These are phyloP conservation scores for Rosa chinensis DNA, from an alignment of 306 rosid genomes.

Conservation along the genomic window DNA sequence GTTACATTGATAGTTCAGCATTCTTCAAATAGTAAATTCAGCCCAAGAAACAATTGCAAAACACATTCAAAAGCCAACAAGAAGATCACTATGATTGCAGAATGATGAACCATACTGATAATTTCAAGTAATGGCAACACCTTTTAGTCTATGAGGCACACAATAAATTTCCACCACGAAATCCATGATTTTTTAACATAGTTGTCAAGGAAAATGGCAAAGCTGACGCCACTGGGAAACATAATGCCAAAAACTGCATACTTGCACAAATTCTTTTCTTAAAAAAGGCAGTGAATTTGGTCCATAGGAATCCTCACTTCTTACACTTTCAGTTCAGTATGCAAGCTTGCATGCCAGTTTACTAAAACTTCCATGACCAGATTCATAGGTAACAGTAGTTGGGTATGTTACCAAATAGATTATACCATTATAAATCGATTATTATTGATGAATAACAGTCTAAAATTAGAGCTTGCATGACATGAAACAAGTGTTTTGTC, in stretches of 20 bases:
- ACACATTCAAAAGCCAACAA: conserved; percentile 20
- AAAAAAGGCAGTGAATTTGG: too few relatives aligned
- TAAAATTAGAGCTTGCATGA: background rate
- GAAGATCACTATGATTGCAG: background rate
- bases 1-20: background rate
- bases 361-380: background rate
- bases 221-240: too few relatives aligned
- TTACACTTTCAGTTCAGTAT: background rate
- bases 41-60: background rate
- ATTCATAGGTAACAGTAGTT: background rate
- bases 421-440: background rate
- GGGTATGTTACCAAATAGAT: background rate
- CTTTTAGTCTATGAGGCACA: conserved; percentile 1
- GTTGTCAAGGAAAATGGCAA: background rate
- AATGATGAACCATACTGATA: background rate
- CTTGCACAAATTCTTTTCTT: too few relatives aligned
- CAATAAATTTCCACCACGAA: background rate
- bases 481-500: background rate
- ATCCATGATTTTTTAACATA: background rate
- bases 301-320: background rate
- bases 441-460: background rate
- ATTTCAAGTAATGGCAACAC: background rate
- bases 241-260: too few relatives aligned
- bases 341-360: background rate
- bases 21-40: background rate